Evolutionary conservation across 2,329 filamentous ascomycete genomes (phyloP).

Genomic region (Hymenoscyphus linearis): DNA sequence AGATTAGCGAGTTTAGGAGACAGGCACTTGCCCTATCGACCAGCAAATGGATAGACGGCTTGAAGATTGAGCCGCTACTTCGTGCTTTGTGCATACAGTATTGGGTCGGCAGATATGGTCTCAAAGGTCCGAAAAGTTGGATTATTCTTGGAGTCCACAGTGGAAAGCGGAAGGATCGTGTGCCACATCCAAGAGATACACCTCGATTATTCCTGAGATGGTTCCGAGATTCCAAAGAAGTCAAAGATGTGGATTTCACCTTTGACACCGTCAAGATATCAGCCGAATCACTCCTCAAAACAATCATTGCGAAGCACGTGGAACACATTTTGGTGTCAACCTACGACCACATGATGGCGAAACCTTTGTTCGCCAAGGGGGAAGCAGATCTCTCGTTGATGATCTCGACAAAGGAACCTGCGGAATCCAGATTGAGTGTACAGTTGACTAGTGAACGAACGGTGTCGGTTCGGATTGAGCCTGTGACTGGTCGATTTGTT

Average conservation of each 20-base stretch:
- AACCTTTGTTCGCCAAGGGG: slow-evolving; percentile 55
- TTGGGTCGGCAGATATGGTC: slow-evolving; percentile 62
- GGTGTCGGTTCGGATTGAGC: slow-evolving; percentile 64
- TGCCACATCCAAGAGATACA: slow-evolving; percentile 39
- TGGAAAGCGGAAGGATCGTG: slow-evolving; percentile 44
- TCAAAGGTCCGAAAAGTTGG: slow-evolving; percentile 73
- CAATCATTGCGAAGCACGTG: slow-evolving; percentile 70
- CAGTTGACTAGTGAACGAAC: slow-evolving; percentile 61
- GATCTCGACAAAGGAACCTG: slow-evolving; percentile 56
- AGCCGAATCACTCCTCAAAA: slow-evolving; percentile 66
- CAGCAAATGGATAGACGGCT: slow-evolving; percentile 69
- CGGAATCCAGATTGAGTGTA: slow-evolving; percentile 61
- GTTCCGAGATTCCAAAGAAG: slow-evolving; percentile 78
- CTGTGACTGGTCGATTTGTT: slow-evolving; percentile 70
- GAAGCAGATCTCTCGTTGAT: slow-evolving; percentile 54
- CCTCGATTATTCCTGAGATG: slow-evolving; percentile 65
- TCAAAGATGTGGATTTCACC: slow-evolving; percentile 59
- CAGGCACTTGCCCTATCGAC: slow-evolving; percentile 69
- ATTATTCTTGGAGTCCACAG: slow-evolving; percentile 78
- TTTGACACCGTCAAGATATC: slow-evolving; percentile 66
- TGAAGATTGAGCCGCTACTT: slow-evolving; percentile 75
- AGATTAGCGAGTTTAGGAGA: slow-evolving; percentile 74
- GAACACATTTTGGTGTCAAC: slow-evolving; percentile 65
- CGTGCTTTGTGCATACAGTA: slow-evolving; percentile 85
- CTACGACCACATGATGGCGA: slow-evolving; percentile 52